Percentiles rank a stretch among this genome's conserved stretches.
Evolutionary conservation across 371 early-diverging fungal genomes (phyloP).

Genomic region (Mucor saturninus): DNA sequence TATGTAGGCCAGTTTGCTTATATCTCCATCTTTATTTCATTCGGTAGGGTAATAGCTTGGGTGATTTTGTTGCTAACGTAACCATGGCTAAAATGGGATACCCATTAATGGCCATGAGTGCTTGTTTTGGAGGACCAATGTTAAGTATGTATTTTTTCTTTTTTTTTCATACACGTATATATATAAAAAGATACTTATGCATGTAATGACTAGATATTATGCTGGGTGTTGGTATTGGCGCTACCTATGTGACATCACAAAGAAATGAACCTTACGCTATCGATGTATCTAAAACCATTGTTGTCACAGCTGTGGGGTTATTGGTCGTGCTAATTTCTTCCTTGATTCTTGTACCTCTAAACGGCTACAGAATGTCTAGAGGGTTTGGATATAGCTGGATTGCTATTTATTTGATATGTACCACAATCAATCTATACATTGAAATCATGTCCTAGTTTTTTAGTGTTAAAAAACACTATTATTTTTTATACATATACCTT

Average conservation of each 20-base stretch:
- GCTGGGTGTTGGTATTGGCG: constrained; percentile 77
- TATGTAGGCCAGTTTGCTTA: too few relatives aligned
- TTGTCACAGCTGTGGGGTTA: constrained; percentile 58
- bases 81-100: constrained; percentile 84
- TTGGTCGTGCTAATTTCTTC: constrained; percentile 50
- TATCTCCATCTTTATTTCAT: too few relatives aligned
- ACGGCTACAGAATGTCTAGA: constrained; percentile 55
- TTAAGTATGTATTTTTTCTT: constrained; percentile 59
- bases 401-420: constrained; percentile 55
- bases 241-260: constrained; percentile 58
- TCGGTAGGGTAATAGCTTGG: constrained; percentile 78
- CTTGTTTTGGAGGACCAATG: constrained; percentile 87
- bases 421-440: constrained; percentile 53
- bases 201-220: constrained; percentile 59
- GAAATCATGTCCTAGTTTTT: constrained; percentile 40
- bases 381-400: constrained; percentile 60
- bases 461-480: background rate
- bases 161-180: background rate
- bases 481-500: constrained; percentile 1
- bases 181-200: background rate
- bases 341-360: constrained; percentile 58
- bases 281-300: constrained; percentile 55
- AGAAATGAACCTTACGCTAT: constrained; percentile 51
- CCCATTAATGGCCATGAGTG: constrained; percentile 85
- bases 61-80: constrained; percentile 85